phyloP scores from a whole-genome alignment of 352 stramenopile species.

The Phytophthora boehmeriae region DNA sequence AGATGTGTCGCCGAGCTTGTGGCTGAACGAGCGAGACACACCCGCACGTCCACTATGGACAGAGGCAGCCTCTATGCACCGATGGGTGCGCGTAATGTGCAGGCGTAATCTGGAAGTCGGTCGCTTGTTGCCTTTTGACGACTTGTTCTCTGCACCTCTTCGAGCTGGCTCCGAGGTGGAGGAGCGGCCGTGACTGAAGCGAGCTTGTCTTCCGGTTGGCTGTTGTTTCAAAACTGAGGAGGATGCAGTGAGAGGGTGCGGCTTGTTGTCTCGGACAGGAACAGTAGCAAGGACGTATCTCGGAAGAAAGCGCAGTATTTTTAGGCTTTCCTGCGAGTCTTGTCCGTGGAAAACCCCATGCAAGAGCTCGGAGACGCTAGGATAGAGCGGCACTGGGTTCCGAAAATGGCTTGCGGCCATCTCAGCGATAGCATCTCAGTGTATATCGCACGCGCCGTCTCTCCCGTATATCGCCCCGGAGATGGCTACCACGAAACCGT shows the following conservation, averaged over 20 bases:
- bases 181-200: constrained; percentile 1
- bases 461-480: background rate
- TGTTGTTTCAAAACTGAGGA: constrained; percentile 37
- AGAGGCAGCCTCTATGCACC: constrained; percentile 26
- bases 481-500: background rate
- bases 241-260: no score
- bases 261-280: background rate
- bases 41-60: constrained; percentile 1
- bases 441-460: background rate
- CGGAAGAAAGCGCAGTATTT: constrained; percentile 22
- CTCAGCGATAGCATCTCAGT: background rate
- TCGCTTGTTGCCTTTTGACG: background rate
- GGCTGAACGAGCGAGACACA: constrained; percentile 5
- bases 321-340: constrained; percentile 24
- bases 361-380: constrained; percentile 7
- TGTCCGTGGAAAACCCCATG: constrained; percentile 4
- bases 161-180: background rate
- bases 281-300: constrained; percentile 30
- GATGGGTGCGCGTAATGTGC: constrained; percentile 19
- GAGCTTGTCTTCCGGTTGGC: constrained; percentile 7
- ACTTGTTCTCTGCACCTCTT: background rate
- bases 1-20: background rate
- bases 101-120: constrained; percentile 11
- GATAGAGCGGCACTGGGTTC: background rate
- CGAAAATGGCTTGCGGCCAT: background rate